Base-by-base conservation (phyloP, 345 rosid species). In the Isatis tinctoria region DNA sequence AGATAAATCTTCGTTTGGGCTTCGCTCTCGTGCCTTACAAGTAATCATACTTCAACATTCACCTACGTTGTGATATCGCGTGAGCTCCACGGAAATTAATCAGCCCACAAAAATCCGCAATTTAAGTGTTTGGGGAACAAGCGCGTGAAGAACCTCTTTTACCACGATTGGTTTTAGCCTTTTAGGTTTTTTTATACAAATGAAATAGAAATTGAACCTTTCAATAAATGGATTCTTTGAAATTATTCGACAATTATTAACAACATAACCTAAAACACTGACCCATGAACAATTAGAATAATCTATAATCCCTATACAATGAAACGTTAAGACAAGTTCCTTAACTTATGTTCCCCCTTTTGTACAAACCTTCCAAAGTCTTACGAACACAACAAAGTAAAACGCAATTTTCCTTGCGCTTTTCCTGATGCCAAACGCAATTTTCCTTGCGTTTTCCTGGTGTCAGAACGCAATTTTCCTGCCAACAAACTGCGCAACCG, bases 271-370 rank as follows among this genome's bases (percentile, higher is more conserved):
- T 69, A 75, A 67, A 69, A 35, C 39, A 10, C 53, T 3, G 41
- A 33, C 18, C 30, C 3, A 69, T 44, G 27, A 63, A 63, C 60
- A 69, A 63, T 76, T 76, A 76, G 71, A 76, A 63, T 56, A 18
- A 69, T 32, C 71, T 70, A 44, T n/a, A 69, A 27, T 35, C 47
- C 47, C 80, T 45, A 54, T 63, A 56, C 65, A 63, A 61, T 45
- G 66, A 27, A 59, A 70, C 70, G 80, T 70, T 76, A 69, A 62
- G 71, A 63, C 53, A 76, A 69, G 53, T 76, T 76, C 74, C 74
- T 69, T 68, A 75, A 61, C 70, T 51, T 67, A 41, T 68, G 74
- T 48, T 7, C 61, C 13, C 45, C 56, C 49, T 54, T 63, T 27
- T 70, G 75, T 76, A 76, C 80, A 76, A 60, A 64, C 48, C 60